Percentiles rank a stretch among this genome's conserved stretches.
Conservation (phyloP, 441 rosid species). For the Erodium moschatum region DNA sequence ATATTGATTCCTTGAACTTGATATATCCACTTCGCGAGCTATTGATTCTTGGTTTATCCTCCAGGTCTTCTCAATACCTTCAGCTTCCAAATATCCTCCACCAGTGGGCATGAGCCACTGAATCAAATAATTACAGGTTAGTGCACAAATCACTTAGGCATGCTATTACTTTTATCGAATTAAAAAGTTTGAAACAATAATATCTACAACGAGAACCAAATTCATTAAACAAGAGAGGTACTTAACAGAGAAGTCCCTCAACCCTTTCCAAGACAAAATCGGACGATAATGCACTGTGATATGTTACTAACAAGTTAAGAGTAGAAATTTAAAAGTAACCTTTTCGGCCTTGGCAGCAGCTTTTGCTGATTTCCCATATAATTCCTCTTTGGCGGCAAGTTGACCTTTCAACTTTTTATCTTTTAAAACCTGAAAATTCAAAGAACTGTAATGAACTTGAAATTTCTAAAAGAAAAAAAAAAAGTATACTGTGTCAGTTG, state of each 20-base stretch:
- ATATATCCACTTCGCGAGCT: conserved; percentile 46
- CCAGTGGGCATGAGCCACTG: conserved; percentile 86
- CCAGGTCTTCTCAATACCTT: conserved; percentile 82
- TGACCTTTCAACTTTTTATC: conserved; percentile 78
- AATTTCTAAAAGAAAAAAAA: conserved; percentile 5
- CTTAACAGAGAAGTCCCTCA: no score
- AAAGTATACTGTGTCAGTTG: not conserved
- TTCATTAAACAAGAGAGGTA: not conserved
- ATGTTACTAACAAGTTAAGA: not conserved
- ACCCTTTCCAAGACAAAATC: no score
- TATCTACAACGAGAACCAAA: not conserved
- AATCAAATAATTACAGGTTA: conserved; percentile 20
- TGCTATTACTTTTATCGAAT: not conserved
- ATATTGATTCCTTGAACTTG: conserved; percentile 59
- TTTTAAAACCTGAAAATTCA: conserved; percentile 37
- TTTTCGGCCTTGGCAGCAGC: conserved; percentile 82
- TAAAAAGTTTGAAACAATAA: not conserved
- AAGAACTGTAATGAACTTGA: not conserved
- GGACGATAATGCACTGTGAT: no score
- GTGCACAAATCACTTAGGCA: conserved; percentile 9
- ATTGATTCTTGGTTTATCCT: conserved; percentile 57
- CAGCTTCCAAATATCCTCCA: conserved; percentile 75
- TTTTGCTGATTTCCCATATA: conserved; percentile 57
- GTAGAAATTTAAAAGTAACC: conserved; percentile 22
- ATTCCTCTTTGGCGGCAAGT: conserved; percentile 53